Conservation (phyloP, 345 rosid genomes). For the Populus pruinosa region DNA sequence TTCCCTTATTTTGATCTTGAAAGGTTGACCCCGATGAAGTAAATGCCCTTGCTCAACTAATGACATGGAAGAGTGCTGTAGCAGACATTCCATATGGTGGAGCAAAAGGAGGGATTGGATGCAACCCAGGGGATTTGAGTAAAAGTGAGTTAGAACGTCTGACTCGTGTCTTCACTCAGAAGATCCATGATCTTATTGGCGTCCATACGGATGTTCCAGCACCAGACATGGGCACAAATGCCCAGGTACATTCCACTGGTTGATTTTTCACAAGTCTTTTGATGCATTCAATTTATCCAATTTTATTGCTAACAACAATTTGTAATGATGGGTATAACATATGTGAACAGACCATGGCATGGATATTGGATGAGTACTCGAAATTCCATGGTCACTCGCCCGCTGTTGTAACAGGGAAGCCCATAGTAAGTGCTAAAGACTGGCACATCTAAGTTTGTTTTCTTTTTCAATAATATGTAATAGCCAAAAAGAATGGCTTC, state of each 20-base stretch:
- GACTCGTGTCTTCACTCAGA: conserved; percentile 95
- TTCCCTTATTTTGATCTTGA: conserved; percentile 5
- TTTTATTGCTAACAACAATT: background rate
- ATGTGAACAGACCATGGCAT: conserved; percentile 77
- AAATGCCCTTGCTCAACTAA: conserved; percentile 90
- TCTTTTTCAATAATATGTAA: conserved; percentile 3
- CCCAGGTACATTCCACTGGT: conserved; percentile 45
- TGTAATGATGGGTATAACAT: background rate
- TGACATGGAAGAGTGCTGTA: conserved; percentile 99
- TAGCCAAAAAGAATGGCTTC: background rate
- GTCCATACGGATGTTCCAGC: conserved; percentile 92
- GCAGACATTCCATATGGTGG: conserved; percentile 96
- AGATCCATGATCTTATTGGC: conserved; percentile 94
- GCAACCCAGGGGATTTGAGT: conserved; percentile 64
- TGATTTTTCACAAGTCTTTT: background rate
- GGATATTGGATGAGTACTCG: conserved; percentile 95
- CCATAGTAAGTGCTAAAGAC: conserved; percentile 50
- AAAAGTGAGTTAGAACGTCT: conserved; percentile 77
- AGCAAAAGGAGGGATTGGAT: conserved; percentile 96
- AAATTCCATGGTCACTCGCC: conserved; percentile 97
- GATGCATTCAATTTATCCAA: background rate
- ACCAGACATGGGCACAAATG: conserved; percentile 94
- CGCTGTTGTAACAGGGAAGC: conserved; percentile 92
- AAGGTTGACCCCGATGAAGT: conserved; percentile 98
- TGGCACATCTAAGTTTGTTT: background rate